phyloP scores from a whole-genome alignment of 2,329 filamentous ascomycete genomes.

The Pseudocercospora crystallina region DNA sequence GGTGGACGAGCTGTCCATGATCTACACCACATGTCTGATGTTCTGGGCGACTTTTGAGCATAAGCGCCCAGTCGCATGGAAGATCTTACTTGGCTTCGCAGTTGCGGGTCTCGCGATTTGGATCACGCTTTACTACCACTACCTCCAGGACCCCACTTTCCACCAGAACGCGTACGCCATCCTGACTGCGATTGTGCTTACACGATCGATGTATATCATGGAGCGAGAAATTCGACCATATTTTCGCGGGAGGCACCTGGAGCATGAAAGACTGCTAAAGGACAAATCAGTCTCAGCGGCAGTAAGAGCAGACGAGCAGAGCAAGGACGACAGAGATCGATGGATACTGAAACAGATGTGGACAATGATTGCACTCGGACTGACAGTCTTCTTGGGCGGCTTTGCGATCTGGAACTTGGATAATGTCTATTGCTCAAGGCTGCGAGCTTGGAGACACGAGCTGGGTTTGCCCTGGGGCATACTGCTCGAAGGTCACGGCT shows the following conservation, averaged over 20 bases:
- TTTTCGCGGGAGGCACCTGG: constrained; percentile 45
- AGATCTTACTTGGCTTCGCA: constrained; percentile 56
- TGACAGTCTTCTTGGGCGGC: constrained; percentile 70
- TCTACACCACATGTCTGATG: constrained; percentile 70
- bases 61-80: constrained; percentile 54
- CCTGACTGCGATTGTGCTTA: constrained; percentile 68
- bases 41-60: constrained; percentile 75
- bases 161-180: constrained; percentile 78
- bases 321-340: constrained; percentile 56
- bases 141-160: constrained; percentile 77
- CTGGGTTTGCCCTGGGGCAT: constrained; percentile 79
- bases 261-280: constrained; percentile 35
- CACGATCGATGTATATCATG: constrained; percentile 77
- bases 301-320: constrained; percentile 40
- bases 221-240: constrained; percentile 63
- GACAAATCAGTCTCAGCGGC: constrained; percentile 24
- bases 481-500: constrained; percentile 70
- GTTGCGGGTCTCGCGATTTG: constrained; percentile 56
- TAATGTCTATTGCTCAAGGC: constrained; percentile 68
- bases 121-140: constrained; percentile 79
- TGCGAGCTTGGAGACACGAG: constrained; percentile 65
- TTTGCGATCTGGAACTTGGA: constrained; percentile 79
- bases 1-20: constrained; percentile 70
- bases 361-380: constrained; percentile 67
- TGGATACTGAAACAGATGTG: constrained; percentile 69